Conservation (phyloP, 495 filamentous ascomycete species). For the Aspergillus kassunensis region DNA sequence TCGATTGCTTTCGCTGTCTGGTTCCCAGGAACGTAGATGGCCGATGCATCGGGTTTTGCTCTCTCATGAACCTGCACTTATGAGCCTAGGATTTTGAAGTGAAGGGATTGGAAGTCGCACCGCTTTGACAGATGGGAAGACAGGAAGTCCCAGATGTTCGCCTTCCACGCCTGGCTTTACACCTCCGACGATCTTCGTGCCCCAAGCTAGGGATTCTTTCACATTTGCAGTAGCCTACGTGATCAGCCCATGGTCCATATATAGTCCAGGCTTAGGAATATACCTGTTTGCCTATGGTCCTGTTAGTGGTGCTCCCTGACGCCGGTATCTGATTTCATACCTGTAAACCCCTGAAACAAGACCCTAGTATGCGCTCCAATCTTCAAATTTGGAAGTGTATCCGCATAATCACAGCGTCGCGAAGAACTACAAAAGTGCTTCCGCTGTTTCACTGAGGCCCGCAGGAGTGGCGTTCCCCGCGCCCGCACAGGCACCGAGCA, state of each 20-base stretch:
- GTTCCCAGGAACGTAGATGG: constrained; percentile 79
- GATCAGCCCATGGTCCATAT: neutral
- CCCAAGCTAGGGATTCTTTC: constrained; percentile 76
- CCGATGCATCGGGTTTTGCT: constrained; percentile 79
- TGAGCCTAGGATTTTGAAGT: constrained; percentile 6
- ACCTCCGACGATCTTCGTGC: constrained; percentile 84
- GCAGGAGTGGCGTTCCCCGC: constrained; percentile 5
- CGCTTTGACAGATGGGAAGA: constrained; percentile 68
- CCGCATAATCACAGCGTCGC: constrained; percentile 41
- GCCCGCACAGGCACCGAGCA: constrained; percentile 16
- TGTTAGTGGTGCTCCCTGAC: constrained; percentile 13
- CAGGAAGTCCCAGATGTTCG: constrained; percentile 75
- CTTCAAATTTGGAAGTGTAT: constrained; percentile 72
- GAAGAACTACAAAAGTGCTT: constrained; percentile 41
- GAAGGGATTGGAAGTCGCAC: constrained; percentile 30
- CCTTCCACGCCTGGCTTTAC: constrained; percentile 74
- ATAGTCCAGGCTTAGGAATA: too few relatives aligned
- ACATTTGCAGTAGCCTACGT: constrained; percentile 74
- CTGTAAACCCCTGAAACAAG: constrained; percentile 88
- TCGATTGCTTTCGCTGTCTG: constrained; percentile 76
- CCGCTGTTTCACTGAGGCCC: constrained; percentile 4
- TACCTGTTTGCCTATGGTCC: constrained; percentile 34
- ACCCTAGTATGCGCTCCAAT: constrained; percentile 77
- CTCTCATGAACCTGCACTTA: constrained; percentile 61
- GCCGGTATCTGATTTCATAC: constrained; percentile 26